Evolutionary conservation across 345 rosid species (phyloP).

Genomic region (Raphanus sativus): DNA sequence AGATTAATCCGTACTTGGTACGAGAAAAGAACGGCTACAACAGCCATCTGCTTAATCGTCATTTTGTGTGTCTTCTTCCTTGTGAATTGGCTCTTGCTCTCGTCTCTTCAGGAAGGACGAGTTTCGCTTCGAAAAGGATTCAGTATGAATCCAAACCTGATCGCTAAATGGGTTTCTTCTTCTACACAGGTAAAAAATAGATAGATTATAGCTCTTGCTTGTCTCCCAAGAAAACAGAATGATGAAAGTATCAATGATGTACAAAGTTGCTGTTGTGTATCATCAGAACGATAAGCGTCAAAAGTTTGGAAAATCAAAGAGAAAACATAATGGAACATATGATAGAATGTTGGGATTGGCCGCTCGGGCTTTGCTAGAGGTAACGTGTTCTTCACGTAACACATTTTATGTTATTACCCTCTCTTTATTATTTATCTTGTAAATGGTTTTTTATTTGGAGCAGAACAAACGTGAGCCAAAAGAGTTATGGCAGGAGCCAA

Average conservation of each 20-base stretch:
- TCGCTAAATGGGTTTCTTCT: slow-evolving; percentile 31
- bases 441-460: slow-evolving; percentile 29
- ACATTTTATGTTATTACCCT: not conserved
- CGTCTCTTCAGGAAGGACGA: slow-evolving; percentile 54
- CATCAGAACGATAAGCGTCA: slow-evolving; percentile 41
- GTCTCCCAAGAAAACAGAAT: not conserved
- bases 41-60: slow-evolving; percentile 41
- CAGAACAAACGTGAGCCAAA: slow-evolving; percentile 87
- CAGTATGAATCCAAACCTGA: slow-evolving; percentile 12
- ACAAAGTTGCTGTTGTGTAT: not conserved
- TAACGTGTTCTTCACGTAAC: slow-evolving; percentile 25
- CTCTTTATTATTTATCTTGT: not conserved
- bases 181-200: slow-evolving; percentile 42
- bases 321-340: slow-evolving; percentile 49
- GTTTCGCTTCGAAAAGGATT: slow-evolving; percentile 32
- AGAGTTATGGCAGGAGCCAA: slow-evolving; percentile 88
- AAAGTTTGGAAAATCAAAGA: slow-evolving; percentile 45
- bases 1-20: slow-evolving; percentile 49
- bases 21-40: slow-evolving; percentile 44
- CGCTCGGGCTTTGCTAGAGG: slow-evolving; percentile 85
- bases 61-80: slow-evolving; percentile 63
- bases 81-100: slow-evolving; percentile 67
- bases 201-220: not conserved
- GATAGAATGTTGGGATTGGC: slow-evolving; percentile 85
- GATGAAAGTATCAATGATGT: not conserved